Evolutionary conservation across 2,329 filamentous ascomycete genomes (phyloP).

Genomic region (Fusarium stilboides): DNA sequence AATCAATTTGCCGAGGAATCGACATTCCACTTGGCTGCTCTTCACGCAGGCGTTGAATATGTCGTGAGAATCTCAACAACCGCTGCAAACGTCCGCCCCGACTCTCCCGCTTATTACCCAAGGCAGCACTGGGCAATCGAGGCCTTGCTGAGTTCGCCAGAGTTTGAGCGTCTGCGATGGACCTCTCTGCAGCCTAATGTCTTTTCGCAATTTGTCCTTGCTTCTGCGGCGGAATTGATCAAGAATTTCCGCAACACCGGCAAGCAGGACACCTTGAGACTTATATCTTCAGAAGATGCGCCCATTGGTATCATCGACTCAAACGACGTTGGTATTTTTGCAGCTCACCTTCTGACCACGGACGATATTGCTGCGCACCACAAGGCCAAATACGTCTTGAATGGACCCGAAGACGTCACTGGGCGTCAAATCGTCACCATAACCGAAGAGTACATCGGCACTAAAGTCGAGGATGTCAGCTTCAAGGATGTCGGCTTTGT

Average conservation of each 20-base stretch:
- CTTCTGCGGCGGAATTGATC: accelerated
- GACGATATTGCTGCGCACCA: accelerated
- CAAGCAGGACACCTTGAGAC: not conserved
- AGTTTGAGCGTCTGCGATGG: not conserved
- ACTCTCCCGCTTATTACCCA: not conserved
- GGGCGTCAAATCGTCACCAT: not conserved
- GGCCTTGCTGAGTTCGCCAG: not conserved
- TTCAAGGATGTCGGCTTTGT: not conserved
- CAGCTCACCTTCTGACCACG: accelerated
- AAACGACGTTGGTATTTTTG: not conserved
- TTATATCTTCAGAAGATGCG: not conserved
- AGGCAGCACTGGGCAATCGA: slow-evolving; percentile 4
- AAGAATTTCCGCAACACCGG: not conserved
- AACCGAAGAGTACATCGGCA: not conserved
- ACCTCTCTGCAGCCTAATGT: not conserved
- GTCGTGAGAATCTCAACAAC: not conserved
- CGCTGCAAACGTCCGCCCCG: not conserved
- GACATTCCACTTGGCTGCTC: not conserved
- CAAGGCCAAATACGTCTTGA: not conserved
- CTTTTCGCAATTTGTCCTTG: accelerated
- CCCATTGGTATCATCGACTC: not conserved
- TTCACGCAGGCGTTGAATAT: accelerated
- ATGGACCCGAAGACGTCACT: not conserved
- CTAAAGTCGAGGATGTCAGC: not conserved
- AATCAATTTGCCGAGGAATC: slow-evolving; percentile 1